A percentile compares a stretch with the other conserved stretches of the same genome.
Evolutionary conservation across 2,329 filamentous ascomycete genomes (phyloP).

Genomic region (Trichoderma atroviride): DNA sequence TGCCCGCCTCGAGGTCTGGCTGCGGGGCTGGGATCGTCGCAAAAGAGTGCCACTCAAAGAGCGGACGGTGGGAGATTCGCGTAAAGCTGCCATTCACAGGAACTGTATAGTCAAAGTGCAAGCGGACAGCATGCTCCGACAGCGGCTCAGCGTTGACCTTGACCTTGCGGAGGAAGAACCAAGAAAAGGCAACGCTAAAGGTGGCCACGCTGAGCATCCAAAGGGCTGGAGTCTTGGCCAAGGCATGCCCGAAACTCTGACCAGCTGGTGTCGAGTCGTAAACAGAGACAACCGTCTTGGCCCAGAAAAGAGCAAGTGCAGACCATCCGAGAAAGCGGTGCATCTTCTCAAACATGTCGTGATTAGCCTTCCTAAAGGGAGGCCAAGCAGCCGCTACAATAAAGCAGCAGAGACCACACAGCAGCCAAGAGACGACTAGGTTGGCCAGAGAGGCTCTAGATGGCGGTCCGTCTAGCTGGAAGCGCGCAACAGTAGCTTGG

Average conservation of each 20-base stretch:
- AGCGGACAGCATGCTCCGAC: conserved; percentile 70
- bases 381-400: conserved; percentile 69
- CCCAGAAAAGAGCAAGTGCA: conserved; percentile 66
- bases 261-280: conserved; percentile 45
- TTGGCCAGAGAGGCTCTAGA: conserved; percentile 45
- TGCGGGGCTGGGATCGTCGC: conserved; percentile 68
- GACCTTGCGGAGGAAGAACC: conserved; percentile 71
- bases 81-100: conserved; percentile 52
- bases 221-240: conserved; percentile 51
- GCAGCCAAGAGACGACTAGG: conserved; percentile 57
- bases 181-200: conserved; percentile 68
- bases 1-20: conserved; percentile 32
- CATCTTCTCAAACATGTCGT: conserved; percentile 70
- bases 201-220: conserved; percentile 71
- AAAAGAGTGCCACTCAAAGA: conserved; percentile 76
- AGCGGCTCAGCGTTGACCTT: conserved; percentile 66
- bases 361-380: conserved; percentile 60
- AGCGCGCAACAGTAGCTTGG: conserved; percentile 42
- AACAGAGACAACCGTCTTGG: conserved; percentile 59
- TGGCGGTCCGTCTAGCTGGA: conserved; percentile 30
- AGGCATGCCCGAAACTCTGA: conserved; percentile 40
- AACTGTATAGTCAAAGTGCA: conserved; percentile 68
- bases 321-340: conserved; percentile 78
- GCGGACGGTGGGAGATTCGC: conserved; percentile 63
- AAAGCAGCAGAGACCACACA: conserved; percentile 58